A percentile compares a stretch with the other conserved stretches of the same genome.
These are phyloP conservation scores for Pichia sp. DNA, from an alignment of 1,139 yeast species.

Conservation along the genomic window DNA sequence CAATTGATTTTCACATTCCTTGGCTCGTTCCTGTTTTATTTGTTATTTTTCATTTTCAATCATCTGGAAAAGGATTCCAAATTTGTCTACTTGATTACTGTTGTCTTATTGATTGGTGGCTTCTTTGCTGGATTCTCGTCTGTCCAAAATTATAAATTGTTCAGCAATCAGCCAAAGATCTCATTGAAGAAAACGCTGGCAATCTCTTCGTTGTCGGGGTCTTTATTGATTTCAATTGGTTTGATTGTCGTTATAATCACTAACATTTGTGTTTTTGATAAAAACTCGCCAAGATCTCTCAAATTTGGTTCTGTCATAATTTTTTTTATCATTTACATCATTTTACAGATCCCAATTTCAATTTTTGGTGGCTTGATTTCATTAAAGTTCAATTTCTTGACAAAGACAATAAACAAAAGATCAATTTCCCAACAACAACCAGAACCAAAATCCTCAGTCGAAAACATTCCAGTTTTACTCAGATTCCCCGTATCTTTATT, in stretches of 20 bases:
- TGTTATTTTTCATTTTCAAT: conserved; percentile 34
- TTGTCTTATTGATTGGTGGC: conserved; percentile 59
- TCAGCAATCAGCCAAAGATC: conserved; percentile 24
- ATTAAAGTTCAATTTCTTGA: conserved; percentile 25
- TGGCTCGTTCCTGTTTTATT: conserved; percentile 54
- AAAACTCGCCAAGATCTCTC: conserved; percentile 66
- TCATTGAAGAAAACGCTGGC: conserved; percentile 13
- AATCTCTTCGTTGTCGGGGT: conserved; percentile 48
- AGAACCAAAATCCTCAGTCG: not conserved
- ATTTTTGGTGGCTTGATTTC: conserved; percentile 63
- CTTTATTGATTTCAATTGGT: conserved; percentile 51
- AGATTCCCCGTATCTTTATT: conserved; percentile 21
- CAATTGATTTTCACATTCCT: conserved; percentile 58
- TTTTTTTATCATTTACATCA: conserved; percentile 46
- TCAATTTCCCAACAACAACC: not conserved
- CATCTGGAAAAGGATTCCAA: conserved; percentile 41
- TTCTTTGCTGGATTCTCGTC: conserved; percentile 68
- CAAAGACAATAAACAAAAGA: not conserved
- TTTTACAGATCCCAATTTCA: conserved; percentile 68
- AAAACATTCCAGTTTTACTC: conserved; percentile 27
- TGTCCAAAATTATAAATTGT: conserved; percentile 48
- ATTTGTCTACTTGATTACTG: conserved; percentile 53
- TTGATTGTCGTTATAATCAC: conserved; percentile 45
- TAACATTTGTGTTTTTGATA: conserved; percentile 68
- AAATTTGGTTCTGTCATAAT: conserved; percentile 70